These are phyloP conservation scores for Hirschfeldia incana DNA, from an alignment of 345 rosid species.

Conservation along the genomic window DNA sequence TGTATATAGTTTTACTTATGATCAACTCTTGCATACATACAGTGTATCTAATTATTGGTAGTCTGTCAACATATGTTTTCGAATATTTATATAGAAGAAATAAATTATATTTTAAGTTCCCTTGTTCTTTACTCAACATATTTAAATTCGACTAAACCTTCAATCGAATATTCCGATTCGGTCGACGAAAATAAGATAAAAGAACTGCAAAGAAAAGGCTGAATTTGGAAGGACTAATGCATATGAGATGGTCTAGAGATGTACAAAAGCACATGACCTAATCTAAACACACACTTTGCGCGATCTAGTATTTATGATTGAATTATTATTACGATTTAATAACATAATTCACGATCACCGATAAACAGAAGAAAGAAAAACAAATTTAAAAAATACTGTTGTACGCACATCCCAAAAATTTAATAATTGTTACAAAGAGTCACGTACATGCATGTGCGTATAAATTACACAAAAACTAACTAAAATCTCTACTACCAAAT, in stretches of 20 bases:
- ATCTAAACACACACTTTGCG: slow-evolving; percentile 25
- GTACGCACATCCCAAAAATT: slow-evolving; percentile 38
- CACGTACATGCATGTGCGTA: slow-evolving; percentile 45
- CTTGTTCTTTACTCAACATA: slow-evolving; percentile 15
- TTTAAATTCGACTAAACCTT: background rate
- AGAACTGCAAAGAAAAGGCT: background rate
- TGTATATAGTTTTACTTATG: background rate
- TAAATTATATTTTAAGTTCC: background rate
- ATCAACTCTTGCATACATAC: background rate
- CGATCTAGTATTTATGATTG: slow-evolving; percentile 30
- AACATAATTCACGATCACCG: slow-evolving; percentile 14
- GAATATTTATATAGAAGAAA: background rate
- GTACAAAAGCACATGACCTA: slow-evolving; percentile 23
- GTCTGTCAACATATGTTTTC: background rate
- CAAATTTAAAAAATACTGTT: background rate
- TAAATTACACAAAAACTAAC: slow-evolving; percentile 33
- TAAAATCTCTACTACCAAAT: slow-evolving; percentile 28
- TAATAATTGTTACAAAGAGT: slow-evolving; percentile 33
- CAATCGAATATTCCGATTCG: background rate
- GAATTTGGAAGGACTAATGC: slow-evolving; percentile 25
- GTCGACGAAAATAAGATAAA: background rate
- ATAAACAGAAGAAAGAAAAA: background rate
- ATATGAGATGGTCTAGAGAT: slow-evolving; percentile 12
- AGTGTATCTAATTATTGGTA: background rate
- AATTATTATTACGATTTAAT: background rate